Base-by-base conservation (phyloP, 257 asterid genomes). In the Anisodus acutangulus region DNA sequence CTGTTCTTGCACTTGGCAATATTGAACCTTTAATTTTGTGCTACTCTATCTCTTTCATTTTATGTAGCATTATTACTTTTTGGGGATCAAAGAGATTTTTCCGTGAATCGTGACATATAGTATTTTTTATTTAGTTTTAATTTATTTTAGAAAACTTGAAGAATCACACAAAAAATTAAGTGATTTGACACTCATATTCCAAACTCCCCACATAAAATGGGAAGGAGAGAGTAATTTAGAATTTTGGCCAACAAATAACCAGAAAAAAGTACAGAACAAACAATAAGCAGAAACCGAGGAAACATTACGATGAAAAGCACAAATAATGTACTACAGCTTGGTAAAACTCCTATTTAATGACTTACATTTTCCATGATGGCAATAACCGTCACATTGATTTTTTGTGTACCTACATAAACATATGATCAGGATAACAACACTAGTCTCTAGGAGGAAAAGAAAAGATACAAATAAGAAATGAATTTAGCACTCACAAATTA, bases 401-500 rank as follows among this genome's bases (percentile, higher is more conserved):
- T 15, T 41, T 70, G 4, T 70, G 31, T 41, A 2, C 79, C 79
- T 70, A 39, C 79, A 70, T 69, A 69, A 69, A 41, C 78, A 8
- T 41, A 70, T 11, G 0, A 70, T 70, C 79, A 39, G 35, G 41
- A 41, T 70, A 31, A 2, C 79, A 70, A 17, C 55, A 70, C 35
- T 17, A 41, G 55, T 70, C 4, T 70, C 15, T 39, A 39, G 66
- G 79, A 57, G 7, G 26, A 0, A 43, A 17, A 12, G 17, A 37
- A 39, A 71, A 70, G 62, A 53, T 60, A 31, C 55, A 84, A 58
- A 35, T 13, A 43, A 71, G 17, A n/a, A 43, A 47, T 3, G 62
- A 43, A 70, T 57, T 58, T 4, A 2, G 16, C 78, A 85, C 85
- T 80, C 76, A 85, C 87, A 3, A 3, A 35, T 26, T 41, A 41